Conservation (phyloP, 768 basidiomycete species). For the Pleurotus citrinopileatus region DNA sequence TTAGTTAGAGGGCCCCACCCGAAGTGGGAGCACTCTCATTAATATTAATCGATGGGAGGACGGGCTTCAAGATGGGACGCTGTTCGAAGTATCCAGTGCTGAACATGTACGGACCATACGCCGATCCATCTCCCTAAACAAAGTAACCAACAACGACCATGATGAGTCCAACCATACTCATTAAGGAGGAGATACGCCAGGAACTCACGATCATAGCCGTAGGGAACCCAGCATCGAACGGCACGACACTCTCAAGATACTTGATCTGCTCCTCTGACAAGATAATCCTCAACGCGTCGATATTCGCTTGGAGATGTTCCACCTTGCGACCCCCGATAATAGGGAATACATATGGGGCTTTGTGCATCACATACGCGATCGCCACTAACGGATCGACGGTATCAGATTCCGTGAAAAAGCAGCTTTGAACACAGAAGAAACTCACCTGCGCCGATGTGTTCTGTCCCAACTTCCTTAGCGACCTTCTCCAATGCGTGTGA, state of each 20-base stretch:
- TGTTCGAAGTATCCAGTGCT: neutral
- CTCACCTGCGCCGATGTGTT: slow-evolving; percentile 45
- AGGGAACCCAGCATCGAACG: slow-evolving; percentile 46
- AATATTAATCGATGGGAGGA: too few species aligned
- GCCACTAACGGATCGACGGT: slow-evolving; percentile 28
- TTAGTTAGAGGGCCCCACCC: too few species aligned
- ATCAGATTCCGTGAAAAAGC: neutral
- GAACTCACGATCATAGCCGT: slow-evolving; percentile 24
- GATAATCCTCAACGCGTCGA: slow-evolving; percentile 43
- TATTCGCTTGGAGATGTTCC: slow-evolving; percentile 46
- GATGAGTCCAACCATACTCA: neutral
- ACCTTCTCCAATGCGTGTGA: slow-evolving; percentile 47
- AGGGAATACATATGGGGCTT: slow-evolving; percentile 50
- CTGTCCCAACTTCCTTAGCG: slow-evolving; percentile 45
- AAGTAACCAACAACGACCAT: too few species aligned
- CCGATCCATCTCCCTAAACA: neutral
- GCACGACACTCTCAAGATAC: slow-evolving; percentile 35
- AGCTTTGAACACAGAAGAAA: neutral
- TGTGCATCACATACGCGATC: slow-evolving; percentile 53
- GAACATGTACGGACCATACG: neutral
- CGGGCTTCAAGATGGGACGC: neutral
- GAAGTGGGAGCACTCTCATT: too few species aligned
- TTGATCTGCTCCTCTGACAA: slow-evolving; percentile 41
- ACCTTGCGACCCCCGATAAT: slow-evolving; percentile 48
- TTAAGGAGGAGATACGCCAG: neutral